phyloP scores from a whole-genome alignment of 305 asterid genomes.

The Rubia tinctorum region DNA sequence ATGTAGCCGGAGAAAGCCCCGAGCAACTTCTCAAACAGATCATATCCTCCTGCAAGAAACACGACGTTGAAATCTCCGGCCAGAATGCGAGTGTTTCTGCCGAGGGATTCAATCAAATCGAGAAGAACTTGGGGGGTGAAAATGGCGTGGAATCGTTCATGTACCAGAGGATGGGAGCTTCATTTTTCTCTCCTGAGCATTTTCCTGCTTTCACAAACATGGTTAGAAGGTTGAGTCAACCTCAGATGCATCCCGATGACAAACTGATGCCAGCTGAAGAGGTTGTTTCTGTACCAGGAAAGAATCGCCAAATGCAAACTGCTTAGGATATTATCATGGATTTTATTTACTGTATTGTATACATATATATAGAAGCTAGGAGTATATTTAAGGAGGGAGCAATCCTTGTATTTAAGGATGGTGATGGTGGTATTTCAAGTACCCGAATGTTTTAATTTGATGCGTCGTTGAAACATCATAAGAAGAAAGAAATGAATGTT shows the following conservation, averaged over 20 bases:
- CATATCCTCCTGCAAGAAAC: slow-evolving; percentile 40
- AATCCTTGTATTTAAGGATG: slow-evolving; percentile 4
- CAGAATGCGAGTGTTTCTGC: slow-evolving; percentile 38
- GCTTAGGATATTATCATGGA: slow-evolving; percentile 25
- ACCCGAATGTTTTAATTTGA: not conserved
- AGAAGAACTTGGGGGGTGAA: slow-evolving; percentile 37
- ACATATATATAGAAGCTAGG: not conserved
- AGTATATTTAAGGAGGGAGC: slow-evolving; percentile 6
- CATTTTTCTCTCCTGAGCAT: slow-evolving; percentile 82
- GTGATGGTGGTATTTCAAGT: not conserved
- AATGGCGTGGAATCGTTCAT: slow-evolving; percentile 45
- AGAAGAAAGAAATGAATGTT: not conserved
- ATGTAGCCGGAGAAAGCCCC: slow-evolving; percentile 56
- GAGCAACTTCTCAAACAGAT: slow-evolving; percentile 48
- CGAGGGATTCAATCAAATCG: slow-evolving; percentile 50
- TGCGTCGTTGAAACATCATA: not conserved
- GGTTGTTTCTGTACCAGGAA: slow-evolving; percentile 23
- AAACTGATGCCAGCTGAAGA: slow-evolving; percentile 25
- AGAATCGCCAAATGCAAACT: slow-evolving; percentile 48
- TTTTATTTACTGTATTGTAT: not conserved
- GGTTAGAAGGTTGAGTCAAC: slow-evolving; percentile 41
- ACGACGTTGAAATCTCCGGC: slow-evolving; percentile 41
- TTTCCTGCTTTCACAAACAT: slow-evolving; percentile 55
- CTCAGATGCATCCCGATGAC: slow-evolving; percentile 41
- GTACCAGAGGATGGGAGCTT: slow-evolving; percentile 88